A percentile compares a stretch with the other conserved stretches of the same genome.
Conservation (phyloP, 2,329 filamentous ascomycete species). For the Penicillium sp. region DNA sequence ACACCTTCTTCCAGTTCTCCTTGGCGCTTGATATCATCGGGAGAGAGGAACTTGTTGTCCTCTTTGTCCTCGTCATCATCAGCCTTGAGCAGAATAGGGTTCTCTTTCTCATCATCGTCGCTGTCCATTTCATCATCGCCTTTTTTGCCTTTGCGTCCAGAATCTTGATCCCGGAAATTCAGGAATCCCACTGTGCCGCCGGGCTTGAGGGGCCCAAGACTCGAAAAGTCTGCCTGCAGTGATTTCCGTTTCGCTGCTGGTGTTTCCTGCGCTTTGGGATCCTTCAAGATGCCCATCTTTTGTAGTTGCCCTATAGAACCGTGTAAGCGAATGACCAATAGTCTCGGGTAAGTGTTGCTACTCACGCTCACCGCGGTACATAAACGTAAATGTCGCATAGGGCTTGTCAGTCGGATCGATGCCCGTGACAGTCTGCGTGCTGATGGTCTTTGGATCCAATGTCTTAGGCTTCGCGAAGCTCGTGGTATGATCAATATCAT, state of each 20-base stretch:
- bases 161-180: slow-evolving; percentile 69
- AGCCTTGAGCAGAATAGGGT: slow-evolving; percentile 57
- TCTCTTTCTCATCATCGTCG: slow-evolving; percentile 64
- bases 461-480: slow-evolving; percentile 97
- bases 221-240: slow-evolving; percentile 77
- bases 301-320: slow-evolving; percentile 69
- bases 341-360: slow-evolving; percentile 22
- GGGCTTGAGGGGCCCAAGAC: slow-evolving; percentile 74
- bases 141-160: slow-evolving; percentile 56
- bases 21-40: slow-evolving; percentile 57
- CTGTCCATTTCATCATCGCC: slow-evolving; percentile 66
- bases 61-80: slow-evolving; percentile 53
- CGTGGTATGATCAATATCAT: slow-evolving; percentile 92
- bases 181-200: slow-evolving; percentile 87
- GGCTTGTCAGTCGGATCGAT: slow-evolving; percentile 95
- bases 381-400: slow-evolving; percentile 95
- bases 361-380: slow-evolving; percentile 92
- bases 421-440: slow-evolving; percentile 97
- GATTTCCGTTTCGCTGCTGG: slow-evolving; percentile 72
- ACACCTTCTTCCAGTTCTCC: slow-evolving; percentile 60
- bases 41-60: slow-evolving; percentile 48
- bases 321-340: not conserved
- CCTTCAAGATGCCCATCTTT: slow-evolving; percentile 85
- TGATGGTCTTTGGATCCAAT: slow-evolving; percentile 93
- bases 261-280: slow-evolving; percentile 58